Evolutionary conservation across 805 yeast species (phyloP).

Genomic region (Metschnikowia lochheadii): DNA sequence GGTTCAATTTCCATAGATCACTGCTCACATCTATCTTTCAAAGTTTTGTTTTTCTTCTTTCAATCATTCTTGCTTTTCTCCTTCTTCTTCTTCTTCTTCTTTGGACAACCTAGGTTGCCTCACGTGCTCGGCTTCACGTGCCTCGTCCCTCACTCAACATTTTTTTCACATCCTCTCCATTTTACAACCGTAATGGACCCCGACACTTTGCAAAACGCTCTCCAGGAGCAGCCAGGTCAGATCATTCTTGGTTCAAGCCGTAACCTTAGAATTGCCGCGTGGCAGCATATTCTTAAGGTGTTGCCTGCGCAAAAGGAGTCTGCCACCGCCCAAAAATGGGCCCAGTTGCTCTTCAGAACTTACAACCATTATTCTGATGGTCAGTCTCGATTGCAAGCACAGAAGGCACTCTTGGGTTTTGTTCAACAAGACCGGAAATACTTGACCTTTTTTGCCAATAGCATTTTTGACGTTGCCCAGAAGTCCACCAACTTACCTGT

Average conservation of each 20-base stretch:
- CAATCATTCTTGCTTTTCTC: background rate
- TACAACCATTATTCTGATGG: constrained; percentile 50
- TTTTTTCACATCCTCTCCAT: constrained; percentile 3
- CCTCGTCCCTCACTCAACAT: background rate
- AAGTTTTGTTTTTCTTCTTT: background rate
- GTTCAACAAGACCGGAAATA: constrained; percentile 29
- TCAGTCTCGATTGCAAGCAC: constrained; percentile 42
- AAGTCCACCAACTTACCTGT: constrained; percentile 43
- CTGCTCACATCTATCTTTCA: no score
- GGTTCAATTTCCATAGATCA: no score
- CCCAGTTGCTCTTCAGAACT: constrained; percentile 40
- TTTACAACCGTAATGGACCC: background rate
- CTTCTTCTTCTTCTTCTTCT: no score
- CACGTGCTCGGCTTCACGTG: background rate
- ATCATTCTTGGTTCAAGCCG: constrained; percentile 33
- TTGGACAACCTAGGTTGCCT: no score
- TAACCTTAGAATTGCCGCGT: constrained; percentile 30
- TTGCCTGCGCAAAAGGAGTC: constrained; percentile 13
- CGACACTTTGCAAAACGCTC: constrained; percentile 7
- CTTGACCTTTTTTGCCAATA: constrained; percentile 34
- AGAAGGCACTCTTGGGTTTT: constrained; percentile 36
- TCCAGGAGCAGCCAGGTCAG: constrained; percentile 19
- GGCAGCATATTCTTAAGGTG: constrained; percentile 27
- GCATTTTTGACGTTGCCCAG: constrained; percentile 28
- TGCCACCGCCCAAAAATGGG: constrained; percentile 19